These are phyloP conservation scores for Suillus brevipes DNA, from an alignment of 768 basidiomycete genomes.

Conservation along the genomic window DNA sequence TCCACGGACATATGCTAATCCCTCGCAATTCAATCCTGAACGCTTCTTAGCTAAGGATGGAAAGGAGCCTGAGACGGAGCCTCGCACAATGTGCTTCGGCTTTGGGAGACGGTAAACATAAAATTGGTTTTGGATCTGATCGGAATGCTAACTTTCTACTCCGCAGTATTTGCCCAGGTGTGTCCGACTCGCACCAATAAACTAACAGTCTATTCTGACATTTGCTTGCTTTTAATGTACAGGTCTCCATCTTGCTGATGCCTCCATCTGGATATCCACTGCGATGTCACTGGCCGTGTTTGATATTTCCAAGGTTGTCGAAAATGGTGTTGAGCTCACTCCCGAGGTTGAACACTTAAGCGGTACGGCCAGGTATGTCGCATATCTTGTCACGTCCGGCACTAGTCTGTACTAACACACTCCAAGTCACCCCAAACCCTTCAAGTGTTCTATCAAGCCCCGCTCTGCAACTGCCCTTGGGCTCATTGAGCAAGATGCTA, in stretches of 20 bases:
- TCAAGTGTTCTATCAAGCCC: neutral
- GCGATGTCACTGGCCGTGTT: neutral
- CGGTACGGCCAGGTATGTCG: neutral
- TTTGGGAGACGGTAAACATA: neutral
- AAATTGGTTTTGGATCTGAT: neutral
- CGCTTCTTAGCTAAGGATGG: neutral
- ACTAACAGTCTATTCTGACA: neutral
- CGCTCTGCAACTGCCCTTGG: neutral
- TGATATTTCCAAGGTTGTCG: neutral
- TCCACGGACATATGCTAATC: neutral
- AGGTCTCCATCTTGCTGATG: neutral
- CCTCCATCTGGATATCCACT: neutral
- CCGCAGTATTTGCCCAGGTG: neutral
- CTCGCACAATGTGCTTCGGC: neutral
- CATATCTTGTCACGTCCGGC: neutral
- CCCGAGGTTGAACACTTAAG: neutral
- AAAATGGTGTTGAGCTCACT: neutral
- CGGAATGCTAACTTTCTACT: neutral
- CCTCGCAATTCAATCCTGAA: neutral
- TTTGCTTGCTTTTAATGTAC: neutral
- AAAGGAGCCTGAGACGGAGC: neutral
- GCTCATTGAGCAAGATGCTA: neutral
- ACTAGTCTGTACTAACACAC: neutral
- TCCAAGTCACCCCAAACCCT: neutral
- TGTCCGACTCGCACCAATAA: neutral